Evolutionary conservation across 2,329 filamentous ascomycete species (phyloP).

Genomic region (Colletotrichum orchidophilum): DNA sequence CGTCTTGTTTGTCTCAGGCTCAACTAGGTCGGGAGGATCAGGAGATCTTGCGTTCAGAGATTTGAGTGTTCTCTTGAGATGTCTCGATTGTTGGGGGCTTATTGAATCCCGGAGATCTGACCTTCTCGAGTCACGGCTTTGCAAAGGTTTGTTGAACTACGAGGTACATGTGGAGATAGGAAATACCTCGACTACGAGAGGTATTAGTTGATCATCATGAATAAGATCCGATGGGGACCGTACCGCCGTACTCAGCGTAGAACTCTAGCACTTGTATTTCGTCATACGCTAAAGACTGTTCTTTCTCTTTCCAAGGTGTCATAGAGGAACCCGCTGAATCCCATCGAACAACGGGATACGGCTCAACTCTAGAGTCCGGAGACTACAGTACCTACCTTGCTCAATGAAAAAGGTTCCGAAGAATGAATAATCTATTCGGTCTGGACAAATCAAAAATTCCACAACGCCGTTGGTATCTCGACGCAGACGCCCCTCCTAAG

Average conservation of each 20-base stretch:
- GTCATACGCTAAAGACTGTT: neutral
- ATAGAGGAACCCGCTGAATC: neutral
- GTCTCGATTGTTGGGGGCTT: neutral
- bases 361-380: neutral
- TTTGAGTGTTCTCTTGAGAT: neutral
- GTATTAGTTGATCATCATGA: neutral
- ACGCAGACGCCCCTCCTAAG: neutral
- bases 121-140: neutral
- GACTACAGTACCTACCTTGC: neutral
- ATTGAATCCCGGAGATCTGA: neutral
- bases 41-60: neutral
- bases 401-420: neutral
- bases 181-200: neutral
- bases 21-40: neutral
- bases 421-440: neutral
- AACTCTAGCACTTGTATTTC: neutral
- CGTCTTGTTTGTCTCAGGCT: neutral
- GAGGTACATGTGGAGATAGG: neutral
- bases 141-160: neutral
- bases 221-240: neutral
- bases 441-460: neutral
- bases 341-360: neutral
- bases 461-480: neutral
- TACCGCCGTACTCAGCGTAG: too few relatives aligned
- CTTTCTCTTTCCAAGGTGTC: neutral